Conservation (phyloP, 208 protist genomes). For the Plasmodiophora brassicae region DNA sequence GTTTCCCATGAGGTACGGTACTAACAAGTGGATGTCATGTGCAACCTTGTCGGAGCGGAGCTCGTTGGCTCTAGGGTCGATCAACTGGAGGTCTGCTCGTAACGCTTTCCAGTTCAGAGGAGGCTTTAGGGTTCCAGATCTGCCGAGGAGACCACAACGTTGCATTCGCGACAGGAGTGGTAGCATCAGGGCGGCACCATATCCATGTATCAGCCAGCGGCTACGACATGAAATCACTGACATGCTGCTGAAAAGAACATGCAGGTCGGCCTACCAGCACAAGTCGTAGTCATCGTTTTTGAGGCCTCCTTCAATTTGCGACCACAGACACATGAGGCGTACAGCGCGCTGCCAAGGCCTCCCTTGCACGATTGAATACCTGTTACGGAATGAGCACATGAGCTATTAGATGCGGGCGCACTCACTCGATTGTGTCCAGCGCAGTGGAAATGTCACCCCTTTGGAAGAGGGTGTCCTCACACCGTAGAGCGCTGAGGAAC, state of each 20-base stretch:
- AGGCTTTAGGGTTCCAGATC: no score
- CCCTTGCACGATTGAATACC: not conserved
- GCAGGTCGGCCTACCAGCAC: no score
- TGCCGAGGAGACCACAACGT: not conserved
- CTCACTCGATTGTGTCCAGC: not conserved
- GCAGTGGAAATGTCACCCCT: not conserved
- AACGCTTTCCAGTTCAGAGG: not conserved
- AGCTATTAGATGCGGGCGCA: not conserved
- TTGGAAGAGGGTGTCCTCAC: not conserved
- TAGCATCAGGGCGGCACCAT: conserved; percentile 6
- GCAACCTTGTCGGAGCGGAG: no score
- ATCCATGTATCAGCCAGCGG: not conserved
- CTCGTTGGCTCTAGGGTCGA: not conserved
- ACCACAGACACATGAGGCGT: not conserved
- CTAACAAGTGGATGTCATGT: no score
- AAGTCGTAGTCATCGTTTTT: not conserved
- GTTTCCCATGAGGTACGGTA: no score
- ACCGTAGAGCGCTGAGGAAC: not conserved
- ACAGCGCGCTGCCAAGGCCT: not conserved
- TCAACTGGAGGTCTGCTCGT: not conserved
- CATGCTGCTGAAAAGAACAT: no score
- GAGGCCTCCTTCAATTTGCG: not conserved
- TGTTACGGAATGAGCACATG: not conserved
- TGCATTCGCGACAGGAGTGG: not conserved
- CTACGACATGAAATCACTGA: no score